phyloP scores from a whole-genome alignment of 495 filamentous ascomycete genomes.

The Aspergillus sclerotiicarbonarius region DNA sequence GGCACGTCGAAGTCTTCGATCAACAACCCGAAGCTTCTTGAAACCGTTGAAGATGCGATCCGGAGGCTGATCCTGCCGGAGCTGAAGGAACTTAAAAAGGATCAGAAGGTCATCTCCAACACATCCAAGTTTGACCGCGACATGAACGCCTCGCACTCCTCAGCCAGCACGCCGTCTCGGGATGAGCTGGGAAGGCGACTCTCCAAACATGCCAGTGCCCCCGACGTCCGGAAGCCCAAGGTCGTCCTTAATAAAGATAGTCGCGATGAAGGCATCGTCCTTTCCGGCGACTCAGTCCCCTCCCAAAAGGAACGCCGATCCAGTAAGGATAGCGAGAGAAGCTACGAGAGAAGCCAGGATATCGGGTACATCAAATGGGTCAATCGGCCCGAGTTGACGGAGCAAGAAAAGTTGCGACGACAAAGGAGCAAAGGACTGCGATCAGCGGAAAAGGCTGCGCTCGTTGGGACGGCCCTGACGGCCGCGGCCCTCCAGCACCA shows the following conservation, averaged over 20 bases:
- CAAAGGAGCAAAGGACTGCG: slow-evolving; percentile 61
- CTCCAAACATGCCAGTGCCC: slow-evolving; percentile 68
- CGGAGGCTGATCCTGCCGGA: slow-evolving; percentile 88
- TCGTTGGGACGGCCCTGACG: slow-evolving; percentile 58
- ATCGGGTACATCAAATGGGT: slow-evolving; percentile 44
- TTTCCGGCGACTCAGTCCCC: slow-evolving; percentile 47
- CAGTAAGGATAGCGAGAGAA: slow-evolving; percentile 45
- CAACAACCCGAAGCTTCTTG: slow-evolving; percentile 93
- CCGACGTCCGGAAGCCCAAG: slow-evolving; percentile 64
- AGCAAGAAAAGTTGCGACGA: slow-evolving; percentile 52
- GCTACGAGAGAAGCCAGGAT: slow-evolving; percentile 49
- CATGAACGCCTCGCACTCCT: slow-evolving; percentile 58
- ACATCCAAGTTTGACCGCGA: slow-evolving; percentile 60
- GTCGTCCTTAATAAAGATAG: slow-evolving; percentile 62
- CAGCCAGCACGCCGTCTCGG: slow-evolving; percentile 59
- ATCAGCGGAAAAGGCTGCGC: slow-evolving; percentile 54
- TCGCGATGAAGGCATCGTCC: slow-evolving; percentile 55
- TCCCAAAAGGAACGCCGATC: slow-evolving; percentile 45
- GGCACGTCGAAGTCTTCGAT: slow-evolving; percentile 80
- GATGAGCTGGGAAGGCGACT: slow-evolving; percentile 58
- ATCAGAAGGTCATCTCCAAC: slow-evolving; percentile 68
- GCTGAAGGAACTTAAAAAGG: slow-evolving; percentile 83
- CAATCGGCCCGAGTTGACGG: slow-evolving; percentile 44
- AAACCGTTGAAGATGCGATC: slow-evolving; percentile 95
- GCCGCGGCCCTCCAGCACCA: slow-evolving; percentile 63